These are phyloP conservation scores for Phytophthora tubulina DNA, from an alignment of 352 stramenopile species.

Conservation along the genomic window DNA sequence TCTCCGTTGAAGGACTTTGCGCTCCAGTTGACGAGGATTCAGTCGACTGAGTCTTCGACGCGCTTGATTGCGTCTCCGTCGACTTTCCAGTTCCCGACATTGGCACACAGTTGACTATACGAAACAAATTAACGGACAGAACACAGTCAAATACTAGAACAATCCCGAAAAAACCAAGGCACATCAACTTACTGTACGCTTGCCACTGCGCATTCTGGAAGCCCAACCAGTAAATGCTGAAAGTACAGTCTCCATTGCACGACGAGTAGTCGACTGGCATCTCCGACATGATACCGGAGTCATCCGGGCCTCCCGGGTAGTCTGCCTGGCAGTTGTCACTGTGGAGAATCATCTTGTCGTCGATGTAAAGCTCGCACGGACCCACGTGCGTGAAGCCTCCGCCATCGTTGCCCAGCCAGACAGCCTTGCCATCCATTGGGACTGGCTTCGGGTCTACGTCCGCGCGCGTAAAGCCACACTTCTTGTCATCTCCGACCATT, in stretches of 20 bases:
- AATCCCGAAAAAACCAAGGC: neutral
- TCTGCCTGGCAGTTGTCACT: slow-evolving; percentile 44
- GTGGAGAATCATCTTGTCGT: slow-evolving; percentile 39
- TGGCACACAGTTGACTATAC: slow-evolving; percentile 3
- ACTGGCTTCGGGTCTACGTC: slow-evolving; percentile 6
- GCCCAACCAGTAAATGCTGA: slow-evolving; percentile 55
- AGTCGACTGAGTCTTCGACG: no score
- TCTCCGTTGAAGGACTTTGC: neutral
- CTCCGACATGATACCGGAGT: slow-evolving; percentile 22
- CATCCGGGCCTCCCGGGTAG: slow-evolving; percentile 20
- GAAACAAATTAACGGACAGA: neutral
- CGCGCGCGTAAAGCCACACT: neutral
- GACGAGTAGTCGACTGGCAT: slow-evolving; percentile 48
- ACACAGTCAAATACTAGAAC: neutral
- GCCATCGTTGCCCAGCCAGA: slow-evolving; percentile 34
- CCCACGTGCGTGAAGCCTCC: slow-evolving; percentile 40
- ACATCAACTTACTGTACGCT: slow-evolving; percentile 2
- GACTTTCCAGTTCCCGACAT: neutral
- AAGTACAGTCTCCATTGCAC: slow-evolving; percentile 38
- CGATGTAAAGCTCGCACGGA: slow-evolving; percentile 55
- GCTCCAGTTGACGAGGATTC: neutral
- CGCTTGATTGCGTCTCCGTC: no score
- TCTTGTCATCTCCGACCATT: slow-evolving; percentile 21
- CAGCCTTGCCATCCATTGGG: slow-evolving; percentile 27
- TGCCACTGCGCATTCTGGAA: slow-evolving; percentile 34